phyloP scores from a whole-genome alignment of 805 yeast species.

The Candida pseudofarinosa region DNA sequence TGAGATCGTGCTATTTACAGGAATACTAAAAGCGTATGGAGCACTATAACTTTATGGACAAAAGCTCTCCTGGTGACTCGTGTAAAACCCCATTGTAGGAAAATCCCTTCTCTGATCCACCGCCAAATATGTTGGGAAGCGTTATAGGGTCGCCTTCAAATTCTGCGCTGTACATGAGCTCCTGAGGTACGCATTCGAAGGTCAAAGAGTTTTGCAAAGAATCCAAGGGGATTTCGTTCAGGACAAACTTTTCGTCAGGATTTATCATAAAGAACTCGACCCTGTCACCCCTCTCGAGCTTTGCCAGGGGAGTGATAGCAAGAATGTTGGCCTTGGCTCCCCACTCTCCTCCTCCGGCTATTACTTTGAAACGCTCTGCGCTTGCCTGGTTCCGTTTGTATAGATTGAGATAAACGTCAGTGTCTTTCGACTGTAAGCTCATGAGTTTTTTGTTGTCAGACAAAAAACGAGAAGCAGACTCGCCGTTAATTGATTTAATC shows the following conservation, averaged over 20 bases:
- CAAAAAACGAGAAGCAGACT: conserved; percentile 55
- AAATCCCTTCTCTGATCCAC: conserved; percentile 32
- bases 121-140: conserved; percentile 21
- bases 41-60: conserved; percentile 5
- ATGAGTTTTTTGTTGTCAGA: conserved; percentile 42
- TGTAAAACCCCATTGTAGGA: conserved; percentile 21
- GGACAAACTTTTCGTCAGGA: conserved; percentile 25
- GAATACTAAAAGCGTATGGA: background rate
- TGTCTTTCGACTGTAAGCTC: conserved; percentile 38
- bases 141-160: conserved; percentile 2
- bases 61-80: conserved; percentile 27
- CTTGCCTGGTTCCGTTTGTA: conserved; percentile 8
- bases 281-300: conserved; percentile 39
- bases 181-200: conserved; percentile 33
- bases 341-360: conserved; percentile 79
- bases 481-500: conserved; percentile 50
- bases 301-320: conserved; percentile 60
- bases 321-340: conserved; percentile 63
- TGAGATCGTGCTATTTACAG: background rate
- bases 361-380: conserved; percentile 43
- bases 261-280: conserved; percentile 45
- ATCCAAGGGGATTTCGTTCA: conserved; percentile 7
- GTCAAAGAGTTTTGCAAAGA: conserved; percentile 7
- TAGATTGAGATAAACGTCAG: conserved; percentile 37
- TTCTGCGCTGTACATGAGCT: conserved; percentile 16